Evolutionary conservation across 345 rosid species (phyloP), one percentile per base, ranked within the genome.

Genomic region (Bruguiera parviflora): DNA sequence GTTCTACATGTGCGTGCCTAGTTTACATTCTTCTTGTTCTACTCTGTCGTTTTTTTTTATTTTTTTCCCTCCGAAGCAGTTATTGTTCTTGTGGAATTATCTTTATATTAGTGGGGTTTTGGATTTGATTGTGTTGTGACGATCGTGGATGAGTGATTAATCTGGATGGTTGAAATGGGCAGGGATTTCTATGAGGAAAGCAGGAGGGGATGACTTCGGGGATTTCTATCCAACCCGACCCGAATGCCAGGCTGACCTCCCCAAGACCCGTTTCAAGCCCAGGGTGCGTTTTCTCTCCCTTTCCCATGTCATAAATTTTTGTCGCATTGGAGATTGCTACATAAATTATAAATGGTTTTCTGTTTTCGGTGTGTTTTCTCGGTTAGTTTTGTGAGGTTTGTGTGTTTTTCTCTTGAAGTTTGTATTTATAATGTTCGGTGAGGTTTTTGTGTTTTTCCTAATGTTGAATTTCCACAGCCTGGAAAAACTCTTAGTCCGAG

Each of bases 401-500:
- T 55, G 18, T 15, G 18, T 55, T 27, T 55, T 15, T 55, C 59
- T 22, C 10, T 3, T 55, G 59, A 21, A 24, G 27, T 22, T 55
- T 55, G 27, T 2, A n/a, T 55, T 25, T 55, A 11, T 22, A 55
- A 2, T 25, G 28, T 24, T 55, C 29, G 10, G 22, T 21, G 28
- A 22, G 22, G 7, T 15, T 9, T 55, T 22, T 55, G 18, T 15
- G 18, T 55, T 27, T 55, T 15, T 55, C 59, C 10, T 24, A 27
- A 13, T 53, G 51, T 39, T 18, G 47, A 61, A 24, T 43, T 25
- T 73, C 55, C 43, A 61, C 80, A 94, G 98, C 85, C 90, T 58
- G 99, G 99, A 39, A 92, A 88, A 75, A 94, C 96, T 55, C 89
- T 94, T 27, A 89, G 98, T 72, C 85, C 85, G 53, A 89, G 96